Conservation (phyloP, 2,329 filamentous ascomycete genomes). For the Fonsecaea erecta region DNA sequence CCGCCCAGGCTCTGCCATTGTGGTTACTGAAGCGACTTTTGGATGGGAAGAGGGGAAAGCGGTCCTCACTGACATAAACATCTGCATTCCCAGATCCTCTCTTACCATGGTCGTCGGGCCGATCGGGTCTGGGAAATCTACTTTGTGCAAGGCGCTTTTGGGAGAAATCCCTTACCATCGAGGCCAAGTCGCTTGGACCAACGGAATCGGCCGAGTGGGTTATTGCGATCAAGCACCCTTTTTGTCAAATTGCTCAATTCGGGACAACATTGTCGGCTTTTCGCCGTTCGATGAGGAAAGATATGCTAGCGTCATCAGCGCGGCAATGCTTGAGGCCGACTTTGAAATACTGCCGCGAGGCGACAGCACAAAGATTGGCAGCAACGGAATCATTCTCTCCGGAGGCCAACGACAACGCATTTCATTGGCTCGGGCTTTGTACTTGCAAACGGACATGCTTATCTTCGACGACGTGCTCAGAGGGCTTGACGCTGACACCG, state of each 20-base stretch:
- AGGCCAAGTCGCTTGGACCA: neutral
- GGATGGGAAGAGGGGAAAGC: neutral
- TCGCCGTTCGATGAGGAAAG: constrained; percentile 69
- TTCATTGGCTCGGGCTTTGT: constrained; percentile 77
- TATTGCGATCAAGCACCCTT: constrained; percentile 65
- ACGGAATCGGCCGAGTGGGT: neutral
- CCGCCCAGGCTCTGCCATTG: neutral
- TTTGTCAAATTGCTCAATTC: constrained; percentile 81
- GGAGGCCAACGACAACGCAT: constrained; percentile 84
- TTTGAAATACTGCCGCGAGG: constrained; percentile 75
- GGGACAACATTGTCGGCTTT: constrained; percentile 78
- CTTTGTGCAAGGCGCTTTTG: neutral
- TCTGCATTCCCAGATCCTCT: neutral
- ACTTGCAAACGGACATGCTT: constrained; percentile 75
- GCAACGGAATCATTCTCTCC: constrained; percentile 81
- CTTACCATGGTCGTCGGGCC: neutral
- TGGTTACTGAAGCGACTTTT: neutral
- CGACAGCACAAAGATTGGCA: constrained; percentile 78
- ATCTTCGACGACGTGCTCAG: constrained; percentile 84
- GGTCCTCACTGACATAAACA: neutral
- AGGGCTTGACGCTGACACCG: constrained; percentile 78
- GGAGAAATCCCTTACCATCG: neutral
- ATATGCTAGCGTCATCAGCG: constrained; percentile 71
- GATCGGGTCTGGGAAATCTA: neutral
- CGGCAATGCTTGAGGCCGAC: constrained; percentile 75